Conservation (phyloP, 2,329 filamentous ascomycete genomes). For the Fusarium siculi region DNA sequence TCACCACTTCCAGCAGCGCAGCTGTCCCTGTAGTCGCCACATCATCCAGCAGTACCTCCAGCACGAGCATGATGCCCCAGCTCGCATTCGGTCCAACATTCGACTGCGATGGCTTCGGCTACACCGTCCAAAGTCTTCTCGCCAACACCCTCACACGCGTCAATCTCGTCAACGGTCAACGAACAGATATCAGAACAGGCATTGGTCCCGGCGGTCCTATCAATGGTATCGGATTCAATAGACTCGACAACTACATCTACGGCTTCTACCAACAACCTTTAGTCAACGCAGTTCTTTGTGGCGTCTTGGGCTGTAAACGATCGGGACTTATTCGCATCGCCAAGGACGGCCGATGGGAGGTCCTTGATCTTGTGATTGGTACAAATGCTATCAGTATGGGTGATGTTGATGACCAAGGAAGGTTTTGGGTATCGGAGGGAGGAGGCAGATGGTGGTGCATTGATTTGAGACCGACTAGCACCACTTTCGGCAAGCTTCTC, state of each 20-base stretch:
- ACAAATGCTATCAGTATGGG: conserved; percentile 19
- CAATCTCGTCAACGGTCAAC: conserved; percentile 6
- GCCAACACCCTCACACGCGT: conserved; percentile 9
- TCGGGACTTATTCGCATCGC: conserved; percentile 29
- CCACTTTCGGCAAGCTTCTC: background rate
- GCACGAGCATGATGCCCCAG: background rate
- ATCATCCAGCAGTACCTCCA: background rate
- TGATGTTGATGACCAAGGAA: conserved; percentile 24
- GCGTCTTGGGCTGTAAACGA: background rate
- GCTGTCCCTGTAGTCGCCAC: background rate
- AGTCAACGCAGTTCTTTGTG: accelerated
- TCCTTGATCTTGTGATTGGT: background rate
- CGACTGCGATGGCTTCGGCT: conserved; percentile 24
- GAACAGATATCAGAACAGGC: background rate
- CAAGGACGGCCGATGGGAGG: background rate
- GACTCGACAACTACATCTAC: conserved; percentile 38
- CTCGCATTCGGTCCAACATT: conserved; percentile 23
- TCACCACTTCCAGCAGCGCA: background rate
- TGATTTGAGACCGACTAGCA: background rate
- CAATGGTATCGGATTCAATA: conserved; percentile 38
- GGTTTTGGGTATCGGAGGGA: conserved; percentile 12
- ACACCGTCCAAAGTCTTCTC: background rate
- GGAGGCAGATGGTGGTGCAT: conserved; percentile 27
- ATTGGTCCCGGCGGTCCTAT: conserved; percentile 14
- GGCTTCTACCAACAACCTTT: conserved; percentile 5